These are phyloP conservation scores for Rhizopogon rudus DNA, from an alignment of 768 basidiomycete species.

Conservation along the genomic window DNA sequence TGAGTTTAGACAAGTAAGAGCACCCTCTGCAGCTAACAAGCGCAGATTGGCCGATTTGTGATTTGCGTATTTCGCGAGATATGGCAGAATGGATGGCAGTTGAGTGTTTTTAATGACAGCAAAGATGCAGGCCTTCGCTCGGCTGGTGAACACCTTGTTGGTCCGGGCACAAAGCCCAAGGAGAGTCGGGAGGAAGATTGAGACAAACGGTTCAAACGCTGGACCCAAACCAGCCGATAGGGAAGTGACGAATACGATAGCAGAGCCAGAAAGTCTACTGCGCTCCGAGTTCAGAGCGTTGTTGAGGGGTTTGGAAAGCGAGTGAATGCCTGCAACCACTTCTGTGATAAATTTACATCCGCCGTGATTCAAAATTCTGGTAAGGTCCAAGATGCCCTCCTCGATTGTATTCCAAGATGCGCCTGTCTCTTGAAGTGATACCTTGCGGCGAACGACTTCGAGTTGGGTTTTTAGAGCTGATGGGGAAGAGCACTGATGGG, in stretches of 20 bases:
- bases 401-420: slow-evolving; percentile 74
- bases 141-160: slow-evolving; percentile 72
- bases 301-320: slow-evolving; percentile 48
- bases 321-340: slow-evolving; percentile 45
- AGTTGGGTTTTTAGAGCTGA: slow-evolving; percentile 33
- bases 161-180: slow-evolving; percentile 64
- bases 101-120: slow-evolving; percentile 65
- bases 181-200: slow-evolving; percentile 64
- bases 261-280: slow-evolving; percentile 61
- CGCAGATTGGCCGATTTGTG: slow-evolving; percentile 72
- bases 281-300: slow-evolving; percentile 69
- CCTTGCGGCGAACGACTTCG: slow-evolving; percentile 35
- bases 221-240: slow-evolving; percentile 53
- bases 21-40: slow-evolving; percentile 58
- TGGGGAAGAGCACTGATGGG: slow-evolving; percentile 26
- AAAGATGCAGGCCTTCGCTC: slow-evolving; percentile 56
- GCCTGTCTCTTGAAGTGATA: slow-evolving; percentile 59
- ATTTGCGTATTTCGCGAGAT: slow-evolving; percentile 50
- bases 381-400: slow-evolving; percentile 41
- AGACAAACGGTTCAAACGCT: slow-evolving; percentile 62
- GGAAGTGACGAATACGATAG: slow-evolving; percentile 55
- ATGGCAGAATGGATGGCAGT: slow-evolving; percentile 56
- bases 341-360: slow-evolving; percentile 48
- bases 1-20: slow-evolving; percentile 62
- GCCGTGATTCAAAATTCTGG: slow-evolving; percentile 44